These are phyloP conservation scores for Podospora anserina DNA, from an alignment of 495 filamentous ascomycete species.

Conservation along the genomic window DNA sequence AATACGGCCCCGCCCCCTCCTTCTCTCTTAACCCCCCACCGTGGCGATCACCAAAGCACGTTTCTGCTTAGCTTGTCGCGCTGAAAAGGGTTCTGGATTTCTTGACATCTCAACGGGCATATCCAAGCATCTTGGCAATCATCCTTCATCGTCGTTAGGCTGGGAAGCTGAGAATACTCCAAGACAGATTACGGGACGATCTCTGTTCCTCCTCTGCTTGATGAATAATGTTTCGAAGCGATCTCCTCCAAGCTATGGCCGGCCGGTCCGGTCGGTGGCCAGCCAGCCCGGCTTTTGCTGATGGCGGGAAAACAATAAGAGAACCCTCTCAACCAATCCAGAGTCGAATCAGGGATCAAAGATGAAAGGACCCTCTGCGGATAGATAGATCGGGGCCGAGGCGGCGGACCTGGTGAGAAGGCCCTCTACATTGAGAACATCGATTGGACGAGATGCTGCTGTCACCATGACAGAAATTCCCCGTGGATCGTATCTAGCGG, in stretches of 20 bases:
- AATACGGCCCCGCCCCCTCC: neutral
- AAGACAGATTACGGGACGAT: slow-evolving; percentile 1
- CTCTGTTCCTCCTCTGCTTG: neutral
- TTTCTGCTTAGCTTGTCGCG: neutral
- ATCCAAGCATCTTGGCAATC: neutral
- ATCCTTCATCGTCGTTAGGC: neutral
- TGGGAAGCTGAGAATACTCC: neutral
- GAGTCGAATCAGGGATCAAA: neutral
- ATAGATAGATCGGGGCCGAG: neutral
- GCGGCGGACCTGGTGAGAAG: neutral
- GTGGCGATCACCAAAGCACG: neutral
- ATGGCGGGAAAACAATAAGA: neutral
- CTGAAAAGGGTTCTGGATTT: neutral
- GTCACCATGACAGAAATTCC: neutral
- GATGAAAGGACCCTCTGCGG: neutral
- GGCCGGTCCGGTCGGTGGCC: neutral
- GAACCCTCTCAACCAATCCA: neutral
- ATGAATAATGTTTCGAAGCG: neutral
- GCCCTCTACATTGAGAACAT: neutral
- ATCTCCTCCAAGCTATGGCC: neutral
- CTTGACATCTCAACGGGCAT: neutral
- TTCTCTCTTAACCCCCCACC: neutral
- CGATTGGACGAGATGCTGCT: neutral
- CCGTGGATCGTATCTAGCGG: slow-evolving; percentile 1
- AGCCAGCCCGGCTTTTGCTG: neutral